A percentile compares a stretch with the other conserved stretches of the same genome.
Conservation (phyloP, 352 stramenopile genomes). For the Thraustochytrium sp. region DNA sequence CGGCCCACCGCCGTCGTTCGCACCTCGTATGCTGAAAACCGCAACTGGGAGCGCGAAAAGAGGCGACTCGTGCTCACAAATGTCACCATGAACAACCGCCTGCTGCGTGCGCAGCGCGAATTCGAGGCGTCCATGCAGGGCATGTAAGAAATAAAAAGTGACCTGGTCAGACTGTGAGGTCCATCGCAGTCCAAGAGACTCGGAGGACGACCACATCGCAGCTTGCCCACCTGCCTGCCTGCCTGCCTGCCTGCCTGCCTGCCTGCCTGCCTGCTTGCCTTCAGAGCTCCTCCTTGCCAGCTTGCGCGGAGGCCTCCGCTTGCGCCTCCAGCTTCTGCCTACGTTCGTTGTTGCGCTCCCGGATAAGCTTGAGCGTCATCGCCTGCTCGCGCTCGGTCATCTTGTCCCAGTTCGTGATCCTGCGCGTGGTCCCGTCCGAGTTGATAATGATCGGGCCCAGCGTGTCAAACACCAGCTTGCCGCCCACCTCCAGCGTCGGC, state of each 20-base stretch:
- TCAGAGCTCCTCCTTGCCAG: not conserved
- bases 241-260: too few species aligned
- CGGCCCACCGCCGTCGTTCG: not conserved
- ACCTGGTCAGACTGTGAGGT: too few species aligned
- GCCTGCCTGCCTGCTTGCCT: too few species aligned
- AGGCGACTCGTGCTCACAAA: not conserved
- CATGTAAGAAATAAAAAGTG: not conserved
- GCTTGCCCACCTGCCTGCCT: too few species aligned
- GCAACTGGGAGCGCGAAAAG: conserved; percentile 31
- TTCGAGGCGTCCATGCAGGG: not conserved
- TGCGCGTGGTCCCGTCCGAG: conserved; percentile 39
- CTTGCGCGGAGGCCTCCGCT: not conserved
- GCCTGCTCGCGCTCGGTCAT: conserved; percentile 37
- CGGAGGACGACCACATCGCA: not conserved
- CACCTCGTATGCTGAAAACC: not conserved
- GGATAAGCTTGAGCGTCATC: not conserved
- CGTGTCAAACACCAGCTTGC: conserved; percentile 38
- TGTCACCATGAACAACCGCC: conserved; percentile 20
- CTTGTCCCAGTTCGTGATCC: conserved; percentile 47
- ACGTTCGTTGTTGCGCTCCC: conserved; percentile 42
- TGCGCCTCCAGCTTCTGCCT: not conserved
- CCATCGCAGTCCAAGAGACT: not conserved
- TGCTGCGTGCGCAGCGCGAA: not conserved
- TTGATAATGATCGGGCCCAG: conserved; percentile 49
- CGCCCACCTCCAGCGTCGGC: conserved; percentile 38